Evolutionary conservation across 202 grass and related monocot genomes (phyloP).

Genomic region (Cymbopogon flexuosus): DNA sequence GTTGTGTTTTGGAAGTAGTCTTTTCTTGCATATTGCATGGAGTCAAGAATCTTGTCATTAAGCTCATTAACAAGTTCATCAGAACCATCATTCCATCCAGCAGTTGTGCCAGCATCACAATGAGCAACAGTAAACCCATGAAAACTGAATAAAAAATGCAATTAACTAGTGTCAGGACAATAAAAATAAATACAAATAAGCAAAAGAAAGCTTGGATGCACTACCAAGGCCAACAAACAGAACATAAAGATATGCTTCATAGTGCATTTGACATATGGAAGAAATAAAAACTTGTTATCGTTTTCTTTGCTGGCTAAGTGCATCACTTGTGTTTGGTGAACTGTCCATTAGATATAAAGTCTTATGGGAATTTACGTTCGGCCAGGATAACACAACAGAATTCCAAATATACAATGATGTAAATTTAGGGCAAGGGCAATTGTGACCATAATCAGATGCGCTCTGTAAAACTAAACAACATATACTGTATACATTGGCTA

Average conservation of each 20-base stretch:
- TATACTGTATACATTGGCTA: neutral
- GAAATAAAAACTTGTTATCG: neutral
- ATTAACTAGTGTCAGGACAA: constrained; percentile 6
- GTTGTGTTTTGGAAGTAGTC: constrained; percentile 37
- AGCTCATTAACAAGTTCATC: constrained; percentile 32
- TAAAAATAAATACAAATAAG: neutral
- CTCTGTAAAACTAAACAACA: neutral
- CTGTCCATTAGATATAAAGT: neutral
- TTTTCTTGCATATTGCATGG: constrained; percentile 39
- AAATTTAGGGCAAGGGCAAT: neutral
- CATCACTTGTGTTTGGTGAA: neutral
- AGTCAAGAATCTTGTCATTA: constrained; percentile 40
- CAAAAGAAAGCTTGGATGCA: neutral
- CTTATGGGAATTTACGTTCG: neutral
- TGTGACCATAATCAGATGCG: neutral
- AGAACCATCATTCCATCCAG: constrained; percentile 35
- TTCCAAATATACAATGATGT: neutral
- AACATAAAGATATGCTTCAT: neutral
- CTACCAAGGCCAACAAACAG: neutral
- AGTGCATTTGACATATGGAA: neutral
- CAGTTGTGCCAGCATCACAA: constrained; percentile 71
- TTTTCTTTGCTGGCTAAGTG: neutral
- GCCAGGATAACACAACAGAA: neutral
- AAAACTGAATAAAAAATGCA: constrained; percentile 45
- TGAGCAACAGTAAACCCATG: constrained; percentile 61